Percentiles rank a stretch among this genome's conserved stretches.
phyloP scores from a whole-genome alignment of 2,329 filamentous ascomycete species.

The Emmonsiellopsis sp. region DNA sequence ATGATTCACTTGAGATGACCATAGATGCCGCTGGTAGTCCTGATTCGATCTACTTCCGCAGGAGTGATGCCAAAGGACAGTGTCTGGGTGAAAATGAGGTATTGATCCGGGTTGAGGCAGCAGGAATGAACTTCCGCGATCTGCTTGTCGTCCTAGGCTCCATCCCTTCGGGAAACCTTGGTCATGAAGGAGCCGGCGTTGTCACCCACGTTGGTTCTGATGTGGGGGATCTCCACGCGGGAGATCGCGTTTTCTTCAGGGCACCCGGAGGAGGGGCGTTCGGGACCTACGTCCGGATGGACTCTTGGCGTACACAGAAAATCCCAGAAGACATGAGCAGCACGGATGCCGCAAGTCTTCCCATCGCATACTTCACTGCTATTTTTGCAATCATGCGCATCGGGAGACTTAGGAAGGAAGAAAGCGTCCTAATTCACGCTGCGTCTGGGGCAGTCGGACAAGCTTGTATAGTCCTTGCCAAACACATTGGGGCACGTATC shows the following conservation, averaged over 20 bases:
- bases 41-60: not conserved
- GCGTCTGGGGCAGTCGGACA: conserved; percentile 16
- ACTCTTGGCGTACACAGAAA: not conserved
- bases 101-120: conserved; percentile 14
- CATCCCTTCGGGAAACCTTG: conserved; percentile 2
- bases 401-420: not conserved
- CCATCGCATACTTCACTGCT: not conserved
- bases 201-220: conserved; percentile 8
- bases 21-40: not conserved
- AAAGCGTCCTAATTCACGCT: conserved; percentile 15
- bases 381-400: not conserved
- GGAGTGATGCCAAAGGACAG: not conserved
- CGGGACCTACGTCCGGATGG: not conserved
- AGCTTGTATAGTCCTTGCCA: conserved; percentile 12
- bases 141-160: conserved; percentile 1
- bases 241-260: not conserved
- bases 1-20: not conserved
- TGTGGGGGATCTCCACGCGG: not conserved
- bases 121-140: conserved; percentile 14
- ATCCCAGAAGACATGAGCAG: not conserved
- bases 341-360: conserved; percentile 3
- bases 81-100: conserved; percentile 9
- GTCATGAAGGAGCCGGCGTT: conserved; percentile 10
- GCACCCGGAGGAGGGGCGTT: not conserved
- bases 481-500: conserved; percentile 5